Conservation (phyloP, 1,139 yeast genomes). For the Debaryomyces sp. region DNA sequence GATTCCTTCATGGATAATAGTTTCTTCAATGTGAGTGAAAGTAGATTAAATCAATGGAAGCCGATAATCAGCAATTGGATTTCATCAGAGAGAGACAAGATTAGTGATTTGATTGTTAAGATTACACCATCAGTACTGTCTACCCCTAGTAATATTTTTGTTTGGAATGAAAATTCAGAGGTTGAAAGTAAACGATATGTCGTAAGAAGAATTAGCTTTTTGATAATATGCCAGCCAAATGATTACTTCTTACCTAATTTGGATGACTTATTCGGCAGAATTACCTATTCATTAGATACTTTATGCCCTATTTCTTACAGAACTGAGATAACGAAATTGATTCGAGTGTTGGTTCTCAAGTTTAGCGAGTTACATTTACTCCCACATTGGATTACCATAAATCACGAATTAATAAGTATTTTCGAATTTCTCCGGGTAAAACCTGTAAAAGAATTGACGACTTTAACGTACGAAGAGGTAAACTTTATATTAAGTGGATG, state of each 20-base stretch:
- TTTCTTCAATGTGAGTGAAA: constrained; percentile 40
- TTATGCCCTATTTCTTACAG: constrained; percentile 38
- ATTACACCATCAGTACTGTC: constrained; percentile 52
- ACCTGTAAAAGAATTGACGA: constrained; percentile 32
- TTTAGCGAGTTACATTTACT: constrained; percentile 66
- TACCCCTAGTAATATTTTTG: constrained; percentile 62
- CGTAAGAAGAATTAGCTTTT: constrained; percentile 61
- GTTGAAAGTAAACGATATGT: constrained; percentile 50
- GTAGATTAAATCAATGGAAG: constrained; percentile 49
- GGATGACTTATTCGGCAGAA: constrained; percentile 52
- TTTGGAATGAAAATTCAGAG: constrained; percentile 75
- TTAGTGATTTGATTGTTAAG: constrained; percentile 55
- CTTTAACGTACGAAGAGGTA: constrained; percentile 41
- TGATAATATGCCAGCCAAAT: constrained; percentile 61
- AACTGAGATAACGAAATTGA: constrained; percentile 53
- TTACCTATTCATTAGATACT: constrained; percentile 44
- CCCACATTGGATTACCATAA: constrained; percentile 71
- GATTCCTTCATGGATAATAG: constrained; percentile 56
- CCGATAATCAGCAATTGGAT: constrained; percentile 59
- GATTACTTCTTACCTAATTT: constrained; percentile 55
- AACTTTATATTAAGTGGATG: constrained; percentile 58
- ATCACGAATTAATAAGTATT: constrained; percentile 59
- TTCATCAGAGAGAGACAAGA: constrained; percentile 56
- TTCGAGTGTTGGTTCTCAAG: constrained; percentile 65
- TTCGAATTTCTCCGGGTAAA: constrained; percentile 45